Evolutionary conservation across 768 basidiomycete genomes (phyloP), one percentile per base, ranked within the genome.

Genomic region (Dacryopinax primogenitus): DNA sequence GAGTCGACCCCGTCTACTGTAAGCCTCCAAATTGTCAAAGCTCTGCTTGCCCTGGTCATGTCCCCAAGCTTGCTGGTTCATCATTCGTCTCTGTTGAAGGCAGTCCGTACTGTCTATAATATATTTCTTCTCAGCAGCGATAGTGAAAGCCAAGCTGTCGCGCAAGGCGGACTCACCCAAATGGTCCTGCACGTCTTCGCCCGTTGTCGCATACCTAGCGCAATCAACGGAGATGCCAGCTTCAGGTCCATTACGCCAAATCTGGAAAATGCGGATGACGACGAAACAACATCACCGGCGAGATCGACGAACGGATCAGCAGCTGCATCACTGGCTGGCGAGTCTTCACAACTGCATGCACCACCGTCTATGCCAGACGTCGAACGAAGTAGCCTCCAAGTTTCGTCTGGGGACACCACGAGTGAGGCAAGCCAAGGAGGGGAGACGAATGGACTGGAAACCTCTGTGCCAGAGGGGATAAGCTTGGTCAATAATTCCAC

Each of bases 121-220:
- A 87, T 99, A 66, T 99, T 98, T 74, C 80, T 99, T 30, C 80
- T 98, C 66, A 93, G 91, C 70, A 81, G 82, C 23, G 92, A 95
- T 71, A 82, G 87, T 3, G 88, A 93, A 62, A 98, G 95, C 69
- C 96, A 98, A 76, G 94, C 90, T 79, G 95, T 99, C 36, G 96
- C 96, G 18, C 96, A 99, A 75, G 96, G 95, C 21, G 92, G 94
- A 18, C 82, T 99, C 18, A 93, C 92, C 0, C 96, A 99, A 74
- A 98, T 99, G 86, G 93, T 98, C 1, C 89, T 96, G 70, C 94
- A 97, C 71, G 86, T 98, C 65, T 98, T 99, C 73, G 82, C 87
- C 15, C 83, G 96, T 23, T 91, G 90, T 71, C 80, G 80, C 72
- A 71, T 79, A 32, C 44, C 64, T 7, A 21, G 7, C 30, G 6